A percentile compares a stretch with the other conserved stretches of the same genome.
These are phyloP conservation scores for Sindora glabra DNA, from an alignment of 306 rosid species.

Conservation along the genomic window DNA sequence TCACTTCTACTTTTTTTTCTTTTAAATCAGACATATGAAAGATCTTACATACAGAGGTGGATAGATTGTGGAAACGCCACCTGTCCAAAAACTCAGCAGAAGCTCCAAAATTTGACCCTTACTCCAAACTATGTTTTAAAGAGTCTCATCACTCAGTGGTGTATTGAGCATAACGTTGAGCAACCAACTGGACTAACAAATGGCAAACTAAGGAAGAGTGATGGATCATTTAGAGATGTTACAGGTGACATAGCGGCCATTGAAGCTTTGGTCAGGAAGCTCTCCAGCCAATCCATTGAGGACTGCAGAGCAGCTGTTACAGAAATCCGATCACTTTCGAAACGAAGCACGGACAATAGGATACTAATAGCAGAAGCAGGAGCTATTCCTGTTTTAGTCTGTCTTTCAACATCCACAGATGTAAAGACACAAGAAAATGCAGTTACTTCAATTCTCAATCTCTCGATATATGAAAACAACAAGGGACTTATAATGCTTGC, in stretches of 20 bases:
- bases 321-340: constrained; percentile 82
- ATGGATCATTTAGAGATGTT: constrained; percentile 83
- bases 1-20: neutral
- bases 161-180: constrained; percentile 63
- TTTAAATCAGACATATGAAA: constrained; percentile 86
- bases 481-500: constrained; percentile 95
- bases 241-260: constrained; percentile 78
- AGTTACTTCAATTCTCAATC: constrained; percentile 88
- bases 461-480: constrained; percentile 84
- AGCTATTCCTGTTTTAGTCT: constrained; percentile 76
- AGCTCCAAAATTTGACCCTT: constrained; percentile 72
- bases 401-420: constrained; percentile 71
- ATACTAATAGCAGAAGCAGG: constrained; percentile 92
- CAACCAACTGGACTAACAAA: constrained; percentile 81
- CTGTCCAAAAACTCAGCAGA: constrained; percentile 97
- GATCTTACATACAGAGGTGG: constrained; percentile 96
- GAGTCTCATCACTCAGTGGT: constrained; percentile 88
- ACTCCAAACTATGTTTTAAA: constrained; percentile 89
- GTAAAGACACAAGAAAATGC: constrained; percentile 78
- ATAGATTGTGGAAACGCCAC: constrained; percentile 81
- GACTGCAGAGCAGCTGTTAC: constrained; percentile 68
- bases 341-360: constrained; percentile 91
- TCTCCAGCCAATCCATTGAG: constrained; percentile 60
- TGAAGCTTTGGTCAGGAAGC: constrained; percentile 57
- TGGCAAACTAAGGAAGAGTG: constrained; percentile 78